Conservation (phyloP, 2,329 filamentous ascomycete genomes). For the Cadophora sp. region DNA sequence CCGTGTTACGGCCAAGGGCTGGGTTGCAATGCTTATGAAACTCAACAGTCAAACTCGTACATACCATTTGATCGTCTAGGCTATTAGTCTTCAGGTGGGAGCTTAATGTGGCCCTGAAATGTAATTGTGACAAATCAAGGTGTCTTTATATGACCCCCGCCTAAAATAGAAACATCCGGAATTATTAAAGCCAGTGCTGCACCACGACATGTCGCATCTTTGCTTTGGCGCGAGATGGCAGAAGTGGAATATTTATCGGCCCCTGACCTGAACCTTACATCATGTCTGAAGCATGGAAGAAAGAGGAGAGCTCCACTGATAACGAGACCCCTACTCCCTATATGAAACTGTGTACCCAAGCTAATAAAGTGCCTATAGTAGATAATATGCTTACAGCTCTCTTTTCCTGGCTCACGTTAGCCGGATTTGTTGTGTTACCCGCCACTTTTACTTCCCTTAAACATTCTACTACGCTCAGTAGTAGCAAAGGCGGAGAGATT, state of each 20-base stretch:
- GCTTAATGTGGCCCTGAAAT: constrained; percentile 13
- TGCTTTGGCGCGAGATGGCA: too few relatives aligned
- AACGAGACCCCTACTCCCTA: too few relatives aligned
- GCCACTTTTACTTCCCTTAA: constrained; percentile 27
- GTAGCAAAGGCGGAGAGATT: constrained; percentile 16
- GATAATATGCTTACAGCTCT: constrained; percentile 19
- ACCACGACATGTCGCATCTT: constrained; percentile 8
- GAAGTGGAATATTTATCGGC: too few relatives aligned
- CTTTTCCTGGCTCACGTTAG: constrained; percentile 24
- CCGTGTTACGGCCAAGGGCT: too few relatives aligned
- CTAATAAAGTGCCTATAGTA: constrained; percentile 10
- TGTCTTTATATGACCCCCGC: background rate
- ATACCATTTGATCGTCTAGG: too few relatives aligned
- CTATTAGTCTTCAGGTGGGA: too few relatives aligned
- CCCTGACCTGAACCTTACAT: too few relatives aligned
- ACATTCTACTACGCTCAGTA: constrained; percentile 15
- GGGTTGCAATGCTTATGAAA: too few relatives aligned
- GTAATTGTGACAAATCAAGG: constrained; percentile 14
- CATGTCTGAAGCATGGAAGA: constrained; percentile 14
- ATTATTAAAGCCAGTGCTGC: constrained; percentile 16
- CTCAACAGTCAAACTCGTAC: too few relatives aligned
- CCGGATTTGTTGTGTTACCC: constrained; percentile 23
- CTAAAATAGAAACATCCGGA: constrained; percentile 17
- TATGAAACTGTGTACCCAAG: constrained; percentile 10
- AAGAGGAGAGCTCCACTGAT: constrained; percentile 11